Conservation (phyloP, 352 stramenopile genomes). For the Globisporangium perplexum region DNA sequence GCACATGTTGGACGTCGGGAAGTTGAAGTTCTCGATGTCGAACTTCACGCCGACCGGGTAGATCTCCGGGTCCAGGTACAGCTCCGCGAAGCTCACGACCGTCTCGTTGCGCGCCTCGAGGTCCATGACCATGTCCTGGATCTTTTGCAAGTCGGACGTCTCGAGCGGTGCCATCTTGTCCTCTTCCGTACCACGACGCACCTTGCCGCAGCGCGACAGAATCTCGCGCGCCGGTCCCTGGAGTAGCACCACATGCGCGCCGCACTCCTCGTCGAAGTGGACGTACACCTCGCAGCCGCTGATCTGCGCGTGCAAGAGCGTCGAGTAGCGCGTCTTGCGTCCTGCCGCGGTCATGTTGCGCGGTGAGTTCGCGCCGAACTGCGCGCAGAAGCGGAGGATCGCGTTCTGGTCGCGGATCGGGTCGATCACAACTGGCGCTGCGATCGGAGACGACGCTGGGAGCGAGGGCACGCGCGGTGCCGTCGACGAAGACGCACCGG, state of each 20-base stretch:
- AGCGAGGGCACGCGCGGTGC: slow-evolving; percentile 27
- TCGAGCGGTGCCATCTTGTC: slow-evolving; percentile 21
- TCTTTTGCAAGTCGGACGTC: slow-evolving; percentile 30
- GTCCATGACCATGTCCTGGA: slow-evolving; percentile 40
- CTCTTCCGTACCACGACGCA: slow-evolving; percentile 15
- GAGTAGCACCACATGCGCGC: slow-evolving; percentile 39
- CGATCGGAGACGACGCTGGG: slow-evolving; percentile 33
- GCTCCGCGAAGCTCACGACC: slow-evolving; percentile 44
- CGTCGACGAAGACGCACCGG: no score
- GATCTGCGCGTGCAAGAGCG: slow-evolving; percentile 33
- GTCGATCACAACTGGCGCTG: slow-evolving; percentile 31
- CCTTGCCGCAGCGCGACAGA: slow-evolving; percentile 38
- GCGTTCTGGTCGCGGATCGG: slow-evolving; percentile 36
- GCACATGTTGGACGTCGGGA: slow-evolving; percentile 48
- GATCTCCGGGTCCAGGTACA: slow-evolving; percentile 33
- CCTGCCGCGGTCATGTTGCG: slow-evolving; percentile 11
- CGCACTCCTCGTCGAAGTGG: slow-evolving; percentile 47
- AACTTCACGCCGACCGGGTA: slow-evolving; percentile 48
- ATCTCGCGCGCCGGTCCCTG: slow-evolving; percentile 43
- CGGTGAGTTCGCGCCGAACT: slow-evolving; percentile 30
- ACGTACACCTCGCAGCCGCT: slow-evolving; percentile 51
- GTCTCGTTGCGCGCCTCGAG: slow-evolving; percentile 39
- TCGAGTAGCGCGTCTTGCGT: slow-evolving; percentile 33
- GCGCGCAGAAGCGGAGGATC: slow-evolving; percentile 38
- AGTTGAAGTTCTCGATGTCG: slow-evolving; percentile 47